Evolutionary conservation across 106 monocot species (phyloP).

Genomic region (Cymbidium sinense): DNA sequence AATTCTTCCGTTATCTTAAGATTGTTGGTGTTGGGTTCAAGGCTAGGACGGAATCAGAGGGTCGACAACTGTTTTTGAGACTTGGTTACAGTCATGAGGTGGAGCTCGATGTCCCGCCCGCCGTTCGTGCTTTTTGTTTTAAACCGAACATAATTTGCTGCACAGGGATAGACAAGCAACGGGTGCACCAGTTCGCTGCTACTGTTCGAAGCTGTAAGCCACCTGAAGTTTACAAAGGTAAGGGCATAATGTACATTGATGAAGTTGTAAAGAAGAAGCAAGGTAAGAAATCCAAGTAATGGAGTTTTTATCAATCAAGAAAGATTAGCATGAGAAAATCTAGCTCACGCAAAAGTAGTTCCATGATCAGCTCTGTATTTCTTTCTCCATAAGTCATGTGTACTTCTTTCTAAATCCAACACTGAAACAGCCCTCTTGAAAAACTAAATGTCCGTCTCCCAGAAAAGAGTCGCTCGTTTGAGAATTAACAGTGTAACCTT

Average conservation of each 20-base stretch:
- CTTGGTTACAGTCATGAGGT: constrained; percentile 96
- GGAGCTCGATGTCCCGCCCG: constrained; percentile 69
- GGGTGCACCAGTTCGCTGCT: constrained; percentile 86
- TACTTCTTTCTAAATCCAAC: too few relatives aligned
- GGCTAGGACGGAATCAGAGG: constrained; percentile 67
- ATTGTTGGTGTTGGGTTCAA: constrained; percentile 91
- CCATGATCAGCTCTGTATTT: not conserved
- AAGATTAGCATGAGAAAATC: not conserved
- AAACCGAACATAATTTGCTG: constrained; percentile 93
- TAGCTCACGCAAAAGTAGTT: not conserved
- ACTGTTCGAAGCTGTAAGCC: constrained; percentile 80
- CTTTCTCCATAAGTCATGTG: not conserved
- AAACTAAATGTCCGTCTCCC: too few relatives aligned
- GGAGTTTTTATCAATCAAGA: not conserved
- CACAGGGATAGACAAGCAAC: constrained; percentile 78
- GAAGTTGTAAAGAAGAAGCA: constrained; percentile 84
- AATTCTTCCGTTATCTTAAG: constrained; percentile 85
- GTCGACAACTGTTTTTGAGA: constrained; percentile 74
- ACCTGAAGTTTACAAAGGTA: constrained; percentile 93
- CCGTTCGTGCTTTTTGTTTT: constrained; percentile 89
- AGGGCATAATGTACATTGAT: constrained; percentile 88
- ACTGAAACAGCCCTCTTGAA: too few relatives aligned
- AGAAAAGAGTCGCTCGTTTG: too few relatives aligned
- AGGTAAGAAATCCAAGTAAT: constrained; percentile 83
- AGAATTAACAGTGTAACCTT: too few relatives aligned